Base-by-base conservation (phyloP, 148 eudicot species). In the Dianthus caryophyllus region DNA sequence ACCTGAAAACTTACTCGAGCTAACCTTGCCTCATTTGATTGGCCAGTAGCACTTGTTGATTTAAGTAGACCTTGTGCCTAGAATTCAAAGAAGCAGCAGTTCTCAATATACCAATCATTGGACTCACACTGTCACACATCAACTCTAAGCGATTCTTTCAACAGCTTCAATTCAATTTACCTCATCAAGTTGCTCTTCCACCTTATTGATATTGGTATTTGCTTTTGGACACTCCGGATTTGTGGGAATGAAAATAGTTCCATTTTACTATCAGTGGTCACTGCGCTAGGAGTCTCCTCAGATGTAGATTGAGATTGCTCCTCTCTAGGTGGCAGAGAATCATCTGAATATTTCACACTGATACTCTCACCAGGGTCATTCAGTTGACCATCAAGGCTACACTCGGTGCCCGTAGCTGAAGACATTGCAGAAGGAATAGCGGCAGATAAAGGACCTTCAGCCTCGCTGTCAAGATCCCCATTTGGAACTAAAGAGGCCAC, bases 21-120 rank as follows among this genome's bases (percentile, higher is more conserved):
- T 81, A 95, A 75, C 80, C 99, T 88, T 71, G 99, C 99, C 79
- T 95, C 99, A 81, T 95, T 95, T 46, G 99, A 85, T 75, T 85
- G 87, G 76, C 99, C 99, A 54, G 89, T 78, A 53, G 93, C 74
- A 57, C 64, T 80, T 69, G 99, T 81, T 79, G 83, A 84, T 76
- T 85, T 84, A 66, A 95, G 96, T 61, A 95, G 76, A 71, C 99
- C 96, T 79, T 95, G 96, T 71, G 99, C 99, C 99, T 95, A 84
- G 64, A 77, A 30, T 68, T 71, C 63, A 75, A 66, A 71, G 49
- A 82, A 76, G 47, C 60, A 58, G 41, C 69, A 73, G 65, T 70
- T 73, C 67, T 80, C 78, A 68, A 69, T 74, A 75, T 61, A 52
- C 67, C 67, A 68, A 47, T 71, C 58, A 25, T 27, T 27, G 24